Base-by-base conservation (phyloP, 306 rosid species). In the Glycine latifolia region DNA sequence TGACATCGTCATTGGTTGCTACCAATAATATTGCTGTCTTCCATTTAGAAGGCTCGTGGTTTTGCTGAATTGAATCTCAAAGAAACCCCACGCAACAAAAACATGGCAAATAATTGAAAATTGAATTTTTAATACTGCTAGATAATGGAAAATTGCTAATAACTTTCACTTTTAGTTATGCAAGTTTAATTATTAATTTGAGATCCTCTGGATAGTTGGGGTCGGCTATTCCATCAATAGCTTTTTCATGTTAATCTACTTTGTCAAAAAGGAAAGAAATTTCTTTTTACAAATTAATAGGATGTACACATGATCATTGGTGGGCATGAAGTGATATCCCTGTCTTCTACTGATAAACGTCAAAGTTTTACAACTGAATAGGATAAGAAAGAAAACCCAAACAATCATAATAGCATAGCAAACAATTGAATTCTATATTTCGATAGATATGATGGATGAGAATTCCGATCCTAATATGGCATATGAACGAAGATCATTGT, bases 21-120 rank as follows among this genome's bases (percentile, higher is more conserved):
- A 47, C 61, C 59, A 13, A 3, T 6, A 10, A 60, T 43, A 67
- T 11, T 67, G 75, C 82, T 78, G 75, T 67, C 75, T 39, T 78
- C 75, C 82, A 78, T 15, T 46, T 15, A 17, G 43, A 65, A 41
- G 6, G 37, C 81, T 9, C n/a, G 4, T 46, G 8, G 70, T 9
- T 68, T 68, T 46, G 8, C 3, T 15, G 10, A 48, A 72, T 14
- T 52, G 48, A 6, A 35, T 10, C 33, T 7, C 11, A 71, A 33
- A 73, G 44, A 39, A 39, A 39, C 44, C 44, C 1, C 44, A 39
- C 77, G 12, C 17, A 63, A 35, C 10, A 31, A 63, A 77, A 63
- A 46, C 67, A 55, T 54, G 67, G 4, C 67, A 56, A 39, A 55
- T 54, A 35, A 71, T 50, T 71, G 2, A 2, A 49, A 50, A 26